phyloP scores from a whole-genome alignment of 495 filamentous ascomycete genomes.

The Xylaria nigripes region DNA sequence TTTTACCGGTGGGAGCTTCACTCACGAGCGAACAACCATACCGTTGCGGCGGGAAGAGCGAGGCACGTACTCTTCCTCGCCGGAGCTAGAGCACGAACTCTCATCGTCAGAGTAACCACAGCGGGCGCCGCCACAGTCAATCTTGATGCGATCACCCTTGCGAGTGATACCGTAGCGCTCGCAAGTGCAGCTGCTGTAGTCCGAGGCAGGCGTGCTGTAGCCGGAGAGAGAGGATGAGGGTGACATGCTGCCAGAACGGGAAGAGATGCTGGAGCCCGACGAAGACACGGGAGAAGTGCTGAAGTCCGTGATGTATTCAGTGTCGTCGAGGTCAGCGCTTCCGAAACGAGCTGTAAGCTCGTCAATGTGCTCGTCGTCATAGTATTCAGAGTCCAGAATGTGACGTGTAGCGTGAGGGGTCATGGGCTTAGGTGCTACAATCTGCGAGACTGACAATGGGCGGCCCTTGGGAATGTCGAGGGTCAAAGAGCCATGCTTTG shows the following conservation, averaged over 20 bases:
- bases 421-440: conserved; percentile 81
- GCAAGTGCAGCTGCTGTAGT: conserved; percentile 63
- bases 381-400: conserved; percentile 72
- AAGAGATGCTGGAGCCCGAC: conserved; percentile 63
- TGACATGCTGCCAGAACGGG: conserved; percentile 65
- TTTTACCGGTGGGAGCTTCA: conserved; percentile 8
- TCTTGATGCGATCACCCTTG: conserved; percentile 81
- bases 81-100: conserved; percentile 36
- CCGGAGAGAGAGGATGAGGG: conserved; percentile 68
- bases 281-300: conserved; percentile 57
- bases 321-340: conserved; percentile 61
- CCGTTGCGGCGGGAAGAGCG: conserved; percentile 61
- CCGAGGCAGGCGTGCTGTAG: conserved; percentile 50
- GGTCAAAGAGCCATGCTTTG: conserved; percentile 30
- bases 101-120: conserved; percentile 68
- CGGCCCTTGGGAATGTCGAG: conserved; percentile 75
- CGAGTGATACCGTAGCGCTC: conserved; percentile 95
- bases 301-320: conserved; percentile 51
- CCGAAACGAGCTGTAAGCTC: conserved; percentile 67
- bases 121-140: conserved; percentile 82
- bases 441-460: conserved; percentile 78
- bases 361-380: conserved; percentile 55
- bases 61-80: conserved; percentile 53
- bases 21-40: conserved; percentile 56
- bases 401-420: conserved; percentile 77